phyloP scores from a whole-genome alignment of 805 yeast species.

The Yarrowia keelungensis region DNA sequence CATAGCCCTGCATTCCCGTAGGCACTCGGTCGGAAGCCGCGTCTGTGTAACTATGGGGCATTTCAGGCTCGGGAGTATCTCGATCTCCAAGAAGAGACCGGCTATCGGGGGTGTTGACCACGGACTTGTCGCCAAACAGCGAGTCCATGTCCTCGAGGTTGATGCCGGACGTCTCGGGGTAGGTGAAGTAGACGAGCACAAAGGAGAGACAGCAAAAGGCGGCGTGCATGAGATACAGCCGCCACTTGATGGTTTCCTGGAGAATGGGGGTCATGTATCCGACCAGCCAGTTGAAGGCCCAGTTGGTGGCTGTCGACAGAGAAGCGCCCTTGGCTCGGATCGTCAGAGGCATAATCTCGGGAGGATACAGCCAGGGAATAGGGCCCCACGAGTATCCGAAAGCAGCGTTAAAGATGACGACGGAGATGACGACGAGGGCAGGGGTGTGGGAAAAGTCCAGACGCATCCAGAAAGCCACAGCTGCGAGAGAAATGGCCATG shows the following conservation, averaged over 20 bases:
- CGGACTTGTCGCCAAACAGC: slow-evolving; percentile 72
- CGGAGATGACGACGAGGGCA: slow-evolving; percentile 73
- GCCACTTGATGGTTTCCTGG: slow-evolving; percentile 78
- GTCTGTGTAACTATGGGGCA: slow-evolving; percentile 13
- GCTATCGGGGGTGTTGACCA: slow-evolving; percentile 42
- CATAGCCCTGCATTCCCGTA: slow-evolving; percentile 23
- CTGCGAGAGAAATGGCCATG: slow-evolving; percentile 74
- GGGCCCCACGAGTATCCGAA: slow-evolving; percentile 97
- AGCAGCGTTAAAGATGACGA: slow-evolving; percentile 75
- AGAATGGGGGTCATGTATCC: slow-evolving; percentile 91
- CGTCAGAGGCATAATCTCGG: slow-evolving; percentile 82
- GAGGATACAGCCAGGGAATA: slow-evolving; percentile 86
- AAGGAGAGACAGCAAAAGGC: slow-evolving; percentile 76
- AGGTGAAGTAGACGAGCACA: slow-evolving; percentile 70
- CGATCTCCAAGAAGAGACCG: slow-evolving; percentile 17
- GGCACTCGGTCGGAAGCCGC: slow-evolving; percentile 12
- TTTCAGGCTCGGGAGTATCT: slow-evolving; percentile 20
- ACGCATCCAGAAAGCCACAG: slow-evolving; percentile 68
- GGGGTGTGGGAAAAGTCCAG: slow-evolving; percentile 65
- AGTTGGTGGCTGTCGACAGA: slow-evolving; percentile 86
- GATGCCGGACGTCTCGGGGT: slow-evolving; percentile 92
- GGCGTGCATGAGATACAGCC: slow-evolving; percentile 82
- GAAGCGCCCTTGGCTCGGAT: slow-evolving; percentile 92
- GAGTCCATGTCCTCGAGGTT: slow-evolving; percentile 91
- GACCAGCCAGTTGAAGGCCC: slow-evolving; percentile 91